Conservation (phyloP, 805 yeast genomes). For the Cyberlindnera maritima region DNA sequence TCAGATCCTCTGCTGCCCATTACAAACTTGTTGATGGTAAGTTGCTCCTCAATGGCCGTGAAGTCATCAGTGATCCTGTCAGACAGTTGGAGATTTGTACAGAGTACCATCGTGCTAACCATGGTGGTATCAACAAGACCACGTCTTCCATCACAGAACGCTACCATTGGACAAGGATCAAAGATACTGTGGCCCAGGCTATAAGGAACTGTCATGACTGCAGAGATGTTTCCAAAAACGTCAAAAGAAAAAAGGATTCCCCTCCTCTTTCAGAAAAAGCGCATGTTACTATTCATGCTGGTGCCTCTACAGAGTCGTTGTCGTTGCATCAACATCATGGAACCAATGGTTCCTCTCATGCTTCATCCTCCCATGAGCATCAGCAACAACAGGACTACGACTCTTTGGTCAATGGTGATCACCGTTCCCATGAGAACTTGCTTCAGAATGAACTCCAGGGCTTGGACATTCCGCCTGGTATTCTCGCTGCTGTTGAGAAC, state of each 20-base stretch:
- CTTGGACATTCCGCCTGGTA: conserved; percentile 26
- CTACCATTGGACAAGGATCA: conserved; percentile 90
- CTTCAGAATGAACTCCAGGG: conserved; percentile 23
- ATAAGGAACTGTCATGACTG: conserved; percentile 77
- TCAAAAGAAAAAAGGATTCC: conserved; percentile 18
- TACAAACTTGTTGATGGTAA: conserved; percentile 71
- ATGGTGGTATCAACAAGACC: conserved; percentile 87
- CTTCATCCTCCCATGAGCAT: neutral
- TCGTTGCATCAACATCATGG: conserved; percentile 3
- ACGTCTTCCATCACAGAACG: conserved; percentile 73
- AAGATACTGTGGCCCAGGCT: conserved; percentile 80
- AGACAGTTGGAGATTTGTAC: conserved; percentile 74
- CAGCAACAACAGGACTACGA: conserved; percentile 14
- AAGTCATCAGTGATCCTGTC: conserved; percentile 75
- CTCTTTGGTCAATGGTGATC: conserved; percentile 13
- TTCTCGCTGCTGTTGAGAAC: conserved; percentile 58
- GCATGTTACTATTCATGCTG: neutral
- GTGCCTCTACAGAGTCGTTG: conserved; percentile 3
- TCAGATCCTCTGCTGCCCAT: conserved; percentile 76
- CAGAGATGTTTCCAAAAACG: conserved; percentile 22
- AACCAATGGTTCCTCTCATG: neutral
- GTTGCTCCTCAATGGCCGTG: conserved; percentile 71
- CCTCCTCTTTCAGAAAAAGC: conserved; percentile 5
- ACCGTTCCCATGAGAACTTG: conserved; percentile 19
- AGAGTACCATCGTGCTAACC: conserved; percentile 65